Percentiles rank a stretch among this genome's conserved stretches.
Evolutionary conservation across 139 green algal species (phyloP).

Genomic region (Protoeuglena noctilucae): DNA sequence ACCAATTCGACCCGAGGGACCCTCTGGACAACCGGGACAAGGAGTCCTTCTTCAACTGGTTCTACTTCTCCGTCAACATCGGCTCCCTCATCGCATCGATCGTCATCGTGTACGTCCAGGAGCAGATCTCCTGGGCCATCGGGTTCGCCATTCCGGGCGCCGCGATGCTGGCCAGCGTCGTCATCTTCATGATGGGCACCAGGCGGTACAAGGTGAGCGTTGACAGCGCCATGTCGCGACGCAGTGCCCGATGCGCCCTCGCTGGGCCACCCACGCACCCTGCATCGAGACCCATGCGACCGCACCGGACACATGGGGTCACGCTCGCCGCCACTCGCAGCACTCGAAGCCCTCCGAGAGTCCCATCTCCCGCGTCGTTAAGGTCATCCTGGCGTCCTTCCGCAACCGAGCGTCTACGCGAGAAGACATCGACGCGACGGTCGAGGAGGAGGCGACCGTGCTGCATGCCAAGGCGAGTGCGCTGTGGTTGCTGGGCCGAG

Average conservation of each 20-base stretch:
- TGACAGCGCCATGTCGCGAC: constrained; percentile 7
- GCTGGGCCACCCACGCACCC: too few species aligned
- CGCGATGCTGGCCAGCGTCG: constrained; percentile 14
- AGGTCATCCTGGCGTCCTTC: constrained; percentile 46
- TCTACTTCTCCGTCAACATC: constrained; percentile 95
- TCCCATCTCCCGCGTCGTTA: constrained; percentile 63
- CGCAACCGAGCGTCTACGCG: constrained; percentile 17
- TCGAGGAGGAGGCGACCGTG: background rate
- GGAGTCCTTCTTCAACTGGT: constrained; percentile 90
- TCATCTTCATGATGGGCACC: constrained; percentile 10
- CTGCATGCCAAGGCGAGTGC: too few species aligned
- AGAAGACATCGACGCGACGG: background rate
- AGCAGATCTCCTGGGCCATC: constrained; percentile 17
- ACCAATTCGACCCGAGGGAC: constrained; percentile 84
- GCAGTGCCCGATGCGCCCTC: constrained; percentile 8
- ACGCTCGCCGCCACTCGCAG: too few species aligned
- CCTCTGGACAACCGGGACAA: constrained; percentile 28
- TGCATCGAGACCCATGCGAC: too few species aligned
- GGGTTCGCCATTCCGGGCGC: constrained; percentile 20
- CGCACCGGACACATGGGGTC: too few species aligned
- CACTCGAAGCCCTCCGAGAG: too few species aligned
- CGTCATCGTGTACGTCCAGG: constrained; percentile 21
- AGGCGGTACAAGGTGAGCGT: constrained; percentile 12
- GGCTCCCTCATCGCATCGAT: constrained; percentile 39
- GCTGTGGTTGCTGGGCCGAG: too few species aligned